Evolutionary conservation across 1,139 yeast species (phyloP), one percentile per base, ranked within the genome.

Genomic region (Yamadazyma taylorii): DNA sequence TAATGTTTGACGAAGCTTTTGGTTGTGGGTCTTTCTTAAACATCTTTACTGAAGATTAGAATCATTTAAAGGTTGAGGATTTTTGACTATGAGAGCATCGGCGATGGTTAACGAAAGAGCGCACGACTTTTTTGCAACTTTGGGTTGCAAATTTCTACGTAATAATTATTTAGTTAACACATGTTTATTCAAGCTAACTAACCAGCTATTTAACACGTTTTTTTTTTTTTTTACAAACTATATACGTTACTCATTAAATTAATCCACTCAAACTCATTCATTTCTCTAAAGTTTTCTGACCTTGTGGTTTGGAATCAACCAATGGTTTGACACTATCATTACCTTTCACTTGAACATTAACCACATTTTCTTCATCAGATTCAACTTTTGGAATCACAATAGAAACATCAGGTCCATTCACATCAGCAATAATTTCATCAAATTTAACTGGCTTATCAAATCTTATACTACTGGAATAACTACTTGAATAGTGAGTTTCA

Each of bases 1-100:
- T 89, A 43, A 90, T 71, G 51, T 86, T 86, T 8, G 95, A 78
- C 35, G 80, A 69, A 3, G 95, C 82, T 60, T 88, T 88, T 37
- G 81, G 67, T 57, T 77, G 66, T 5, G 86, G 80, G 36, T 74
- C 77, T 48, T 81, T 82, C 54, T 74, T 77, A 49, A 83, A 84
- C 89, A 83, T 82, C 13, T 12, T 17, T n/a, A n/a, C 23, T 10
- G 27, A 28, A 7, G 14, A 13, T 12, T 12, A 30, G 27, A n/a
- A n/a, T n/a, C n/a, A n/a, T n/a, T n/a, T n/a, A n/a, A n/a, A n/a
- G n/a, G n/a, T n/a, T n/a, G n/a, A n/a, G n/a, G n/a, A n/a, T n/a
- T n/a, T 16, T 30, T 28, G 32, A 19, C 5, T 8, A 19, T 19
- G 5, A 19, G 21, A 6, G 21, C 21, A 19, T 6, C 28, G 23